These are phyloP conservation scores for Cyclostephanos invisitatus DNA, from an alignment of 108 stramenopile genomes.

Conservation along the genomic window DNA sequence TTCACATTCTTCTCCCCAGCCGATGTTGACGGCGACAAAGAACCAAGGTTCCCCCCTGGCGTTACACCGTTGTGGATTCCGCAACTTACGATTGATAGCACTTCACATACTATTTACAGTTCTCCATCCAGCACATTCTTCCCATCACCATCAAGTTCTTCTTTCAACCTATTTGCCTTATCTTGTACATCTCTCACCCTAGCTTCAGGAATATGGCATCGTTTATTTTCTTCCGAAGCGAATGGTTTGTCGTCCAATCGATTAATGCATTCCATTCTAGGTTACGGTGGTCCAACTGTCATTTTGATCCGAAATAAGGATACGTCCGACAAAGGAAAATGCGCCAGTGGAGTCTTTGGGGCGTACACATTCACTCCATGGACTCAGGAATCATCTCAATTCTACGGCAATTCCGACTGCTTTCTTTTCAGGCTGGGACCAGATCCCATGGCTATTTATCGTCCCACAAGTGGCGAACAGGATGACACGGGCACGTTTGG, in stretches of 20 bases:
- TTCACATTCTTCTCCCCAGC: constrained; percentile 66
- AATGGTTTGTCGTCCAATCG: constrained; percentile 85
- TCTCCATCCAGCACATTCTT: constrained; percentile 21
- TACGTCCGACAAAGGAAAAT: constrained; percentile 16
- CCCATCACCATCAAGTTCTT: constrained; percentile 8
- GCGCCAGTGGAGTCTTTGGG: constrained; percentile 61
- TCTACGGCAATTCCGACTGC: constrained; percentile 82
- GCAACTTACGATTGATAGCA: constrained; percentile 38
- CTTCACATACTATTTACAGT: constrained; percentile 3
- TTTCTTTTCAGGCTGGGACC: constrained; percentile 62
- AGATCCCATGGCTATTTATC: constrained; percentile 59
- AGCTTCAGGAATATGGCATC: constrained; percentile 54
- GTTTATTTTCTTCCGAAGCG: constrained; percentile 75
- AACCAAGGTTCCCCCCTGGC: constrained; percentile 36
- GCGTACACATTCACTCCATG: constrained; percentile 71
- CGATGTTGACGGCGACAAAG: constrained; percentile 26
- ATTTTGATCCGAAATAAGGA: constrained; percentile 61
- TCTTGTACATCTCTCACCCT: constrained; percentile 40
- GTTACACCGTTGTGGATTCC: constrained; percentile 46
- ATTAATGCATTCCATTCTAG: constrained; percentile 69
- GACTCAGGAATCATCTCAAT: constrained; percentile 72
- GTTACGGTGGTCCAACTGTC: constrained; percentile 81
- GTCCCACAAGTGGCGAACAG: constrained; percentile 57
- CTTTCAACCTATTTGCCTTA: constrained; percentile 35
- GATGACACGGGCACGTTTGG: constrained; percentile 16